Conservation (phyloP, 2,329 filamentous ascomycete genomes). For the Fusarium falciforme region DNA sequence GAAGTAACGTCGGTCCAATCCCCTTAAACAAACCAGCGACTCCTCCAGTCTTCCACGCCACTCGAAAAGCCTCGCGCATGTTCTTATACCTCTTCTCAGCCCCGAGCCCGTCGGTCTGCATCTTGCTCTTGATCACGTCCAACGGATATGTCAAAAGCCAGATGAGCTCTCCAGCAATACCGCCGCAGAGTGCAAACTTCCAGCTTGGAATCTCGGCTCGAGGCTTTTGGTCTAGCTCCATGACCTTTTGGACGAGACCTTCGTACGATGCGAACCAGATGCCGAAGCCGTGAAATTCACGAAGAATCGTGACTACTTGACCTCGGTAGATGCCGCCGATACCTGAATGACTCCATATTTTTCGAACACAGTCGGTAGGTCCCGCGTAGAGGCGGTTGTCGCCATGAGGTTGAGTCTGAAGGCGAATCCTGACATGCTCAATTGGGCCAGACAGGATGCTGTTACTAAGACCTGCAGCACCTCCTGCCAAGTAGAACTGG, state of each 20-base stretch:
- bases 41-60: neutral
- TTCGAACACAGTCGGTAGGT: neutral
- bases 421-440: conserved; percentile 11
- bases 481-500: conserved; percentile 2
- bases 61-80: neutral
- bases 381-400: neutral
- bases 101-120: conserved; percentile 12
- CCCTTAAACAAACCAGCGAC: neutral
- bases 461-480: neutral
- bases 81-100: neutral
- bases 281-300: conserved; percentile 12
- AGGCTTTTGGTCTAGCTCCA: neutral
- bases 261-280: conserved; percentile 17
- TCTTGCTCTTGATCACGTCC: conserved; percentile 20
- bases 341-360: neutral
- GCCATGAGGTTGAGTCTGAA: conserved; percentile 4
- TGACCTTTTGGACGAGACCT: neutral
- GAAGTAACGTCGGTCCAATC: neutral
- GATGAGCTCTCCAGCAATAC: conserved; percentile 4
- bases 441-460: conserved; percentile 9
- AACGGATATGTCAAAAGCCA: conserved; percentile 4
- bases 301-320: conserved; percentile 8
- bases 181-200: conserved; percentile 12
- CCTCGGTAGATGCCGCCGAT: conserved; percentile 4
- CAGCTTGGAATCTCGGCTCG: conserved; percentile 9